Evolutionary conservation across 345 rosid genomes (phyloP), one percentile per base, ranked within the genome.

Genomic region (Reutealis trisperma): DNA sequence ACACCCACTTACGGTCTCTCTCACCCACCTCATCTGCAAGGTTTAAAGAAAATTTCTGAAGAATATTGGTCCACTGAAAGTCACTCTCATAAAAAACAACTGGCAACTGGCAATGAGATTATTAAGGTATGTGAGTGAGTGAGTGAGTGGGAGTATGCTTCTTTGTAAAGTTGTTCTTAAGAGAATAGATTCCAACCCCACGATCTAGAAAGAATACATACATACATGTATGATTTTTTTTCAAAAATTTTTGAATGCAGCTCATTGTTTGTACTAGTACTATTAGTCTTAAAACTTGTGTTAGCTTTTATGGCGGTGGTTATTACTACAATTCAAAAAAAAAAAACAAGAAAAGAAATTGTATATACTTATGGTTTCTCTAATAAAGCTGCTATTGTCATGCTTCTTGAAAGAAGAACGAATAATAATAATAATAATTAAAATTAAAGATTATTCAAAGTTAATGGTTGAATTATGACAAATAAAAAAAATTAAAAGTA

Each of bases 111-210:
- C 41, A 37, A 41, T 57, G 44, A 45, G 73, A 75, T 72, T 34
- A 59, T 76, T 83, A 62, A 81, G 84, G 63, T 30, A 74, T 78
- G 74, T 60, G 34, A 70, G 80, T 67, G 80, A 66, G 52, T 64
- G 73, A 37, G 41, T 37, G 41, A 57, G 32, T 66, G 66, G 51
- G 42, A 66, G 44, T 73, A 77, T 81, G 83, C 76, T 78, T 13
- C 77, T 57, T 78, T 72, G 41, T 72, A 80, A 82, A 82, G 81
- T 68, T 82, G 72, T 73, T 42, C 64, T 2, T 41, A 32, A 78
- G 65, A 64, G 68, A 78, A 74, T 57, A 62, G 84, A 85, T 87
- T 85, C 86, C 87, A 63, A 22, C 80, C 83, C 83, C 78, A 80
- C 83, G 42, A 37, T 63, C 84, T 47, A 79, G 73, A 85, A 71